Evolutionary conservation across 768 basidiomycete species (phyloP).

Genomic region (Hypholoma sublateritium): DNA sequence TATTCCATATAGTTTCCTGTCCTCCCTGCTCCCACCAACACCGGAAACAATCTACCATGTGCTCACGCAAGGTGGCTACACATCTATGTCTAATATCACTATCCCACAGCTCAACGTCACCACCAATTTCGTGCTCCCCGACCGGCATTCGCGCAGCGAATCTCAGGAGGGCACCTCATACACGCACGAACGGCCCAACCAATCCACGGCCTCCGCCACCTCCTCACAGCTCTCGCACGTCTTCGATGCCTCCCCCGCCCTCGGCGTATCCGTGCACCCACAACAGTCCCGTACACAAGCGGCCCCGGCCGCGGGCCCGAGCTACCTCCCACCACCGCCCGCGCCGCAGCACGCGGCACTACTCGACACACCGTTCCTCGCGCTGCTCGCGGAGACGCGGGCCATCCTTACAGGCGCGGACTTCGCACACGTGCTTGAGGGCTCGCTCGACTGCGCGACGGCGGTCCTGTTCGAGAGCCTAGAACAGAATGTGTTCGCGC

Average conservation of each 20-base stretch:
- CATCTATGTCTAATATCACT: conserved; percentile 8
- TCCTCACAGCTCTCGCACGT: conserved; percentile 32
- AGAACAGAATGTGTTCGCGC: conserved; percentile 58
- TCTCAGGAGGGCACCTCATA: neutral
- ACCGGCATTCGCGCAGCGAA: neutral
- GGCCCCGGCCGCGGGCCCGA: neutral
- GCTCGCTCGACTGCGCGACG: conserved; percentile 71
- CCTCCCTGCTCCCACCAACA: conserved; percentile 75
- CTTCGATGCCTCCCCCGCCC: conserved; percentile 25
- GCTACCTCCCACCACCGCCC: conserved; percentile 12
- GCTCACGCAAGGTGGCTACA: conserved; percentile 62
- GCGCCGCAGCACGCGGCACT: conserved; percentile 25
- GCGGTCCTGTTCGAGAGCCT: conserved; percentile 64
- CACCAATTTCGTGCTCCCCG: neutral
- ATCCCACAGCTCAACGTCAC: neutral
- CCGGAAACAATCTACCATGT: conserved; percentile 69
- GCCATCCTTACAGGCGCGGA: conserved; percentile 63
- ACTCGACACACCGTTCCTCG: conserved; percentile 51
- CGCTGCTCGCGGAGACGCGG: conserved; percentile 71
- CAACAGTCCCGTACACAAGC: no score
- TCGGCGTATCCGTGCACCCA: conserved; percentile 12
- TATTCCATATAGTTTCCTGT: conserved; percentile 55
- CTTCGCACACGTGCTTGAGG: conserved; percentile 68
- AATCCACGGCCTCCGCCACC: conserved; percentile 22
- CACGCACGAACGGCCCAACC: neutral